Base-by-base conservation (phyloP, 768 basidiomycete species). In the Tylopilus sp. region DNA sequence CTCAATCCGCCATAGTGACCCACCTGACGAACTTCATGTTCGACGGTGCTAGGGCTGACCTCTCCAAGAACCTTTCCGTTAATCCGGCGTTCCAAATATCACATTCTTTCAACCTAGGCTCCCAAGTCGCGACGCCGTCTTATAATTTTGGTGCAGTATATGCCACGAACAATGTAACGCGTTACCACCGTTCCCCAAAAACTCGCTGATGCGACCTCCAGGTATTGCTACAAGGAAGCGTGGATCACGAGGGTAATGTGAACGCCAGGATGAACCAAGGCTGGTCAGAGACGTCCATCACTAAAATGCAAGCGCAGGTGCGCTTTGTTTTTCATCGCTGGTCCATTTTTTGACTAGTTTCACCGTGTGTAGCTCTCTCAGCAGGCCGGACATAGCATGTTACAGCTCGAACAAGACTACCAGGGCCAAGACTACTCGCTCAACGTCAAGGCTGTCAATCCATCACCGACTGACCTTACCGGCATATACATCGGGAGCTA, bases 61-160 rank as follows among this genome's bases (percentile, higher is more conserved):
- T 98, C 62, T 88, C 91, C 44, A 99, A 98, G 76, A 87, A 82
- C 62, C 78, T 98, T 62, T 96, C 93, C 26, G 80, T 88, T 70
- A 91, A 84, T 70, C 97, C 97, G n/a, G 84, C 90, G 46, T 98
- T 98, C 82, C 96, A 98, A 77, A 89, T 98, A 63, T 95, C 94
- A 55, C 97, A 99, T 71, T 90, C 93, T 22, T 98, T 99, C 74
- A 79, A 86, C 54, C 76, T 98, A 52, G 97, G 92, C 19, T 92
- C 92, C 19, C 87, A 89, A 70, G 82, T 85, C n/a, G 72, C 78
- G 0, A 82, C 92, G 2, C 81, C 96, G 14, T 88, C 87, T 28
- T 99, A 99, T 73, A 94, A 92, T 71, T 98, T 98, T 67, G 91
- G 89, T 52, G 92, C 94, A 11, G 82, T 97, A 46, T 98, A 87